These are phyloP conservation scores for Pyrenophora tritici-repentis DNA, from an alignment of 2,329 filamentous ascomycete genomes.

Conservation along the genomic window DNA sequence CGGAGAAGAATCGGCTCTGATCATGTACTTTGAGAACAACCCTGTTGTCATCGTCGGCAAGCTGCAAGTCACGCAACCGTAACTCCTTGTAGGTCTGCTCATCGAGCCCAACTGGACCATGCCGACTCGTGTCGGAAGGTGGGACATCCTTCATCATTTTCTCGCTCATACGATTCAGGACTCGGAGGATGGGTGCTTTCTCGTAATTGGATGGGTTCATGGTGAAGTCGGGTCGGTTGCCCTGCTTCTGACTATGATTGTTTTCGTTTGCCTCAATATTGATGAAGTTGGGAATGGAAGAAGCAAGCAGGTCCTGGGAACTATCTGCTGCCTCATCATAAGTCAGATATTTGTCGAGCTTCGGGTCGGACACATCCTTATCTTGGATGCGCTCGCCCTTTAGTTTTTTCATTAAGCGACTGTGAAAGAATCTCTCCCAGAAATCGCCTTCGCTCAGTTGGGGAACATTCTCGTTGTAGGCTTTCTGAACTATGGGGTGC, in stretches of 20 bases:
- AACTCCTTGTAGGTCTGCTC: constrained; percentile 76
- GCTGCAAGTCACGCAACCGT: constrained; percentile 77
- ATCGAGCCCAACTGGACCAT: constrained; percentile 68
- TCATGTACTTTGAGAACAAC: constrained; percentile 88
- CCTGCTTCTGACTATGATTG: constrained; percentile 83
- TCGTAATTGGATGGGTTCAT: constrained; percentile 78
- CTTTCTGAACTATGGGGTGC: constrained; percentile 84
- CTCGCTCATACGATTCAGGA: constrained; percentile 86
- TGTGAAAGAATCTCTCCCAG: constrained; percentile 94
- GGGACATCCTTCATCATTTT: constrained; percentile 90
- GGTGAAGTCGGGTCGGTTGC: constrained; percentile 86
- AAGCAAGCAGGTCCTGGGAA: constrained; percentile 54
- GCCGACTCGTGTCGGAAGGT: constrained; percentile 72
- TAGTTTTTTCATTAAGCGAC: constrained; percentile 85
- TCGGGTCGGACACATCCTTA: constrained; percentile 73
- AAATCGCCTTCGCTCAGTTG: constrained; percentile 80
- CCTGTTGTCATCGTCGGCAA: constrained; percentile 72
- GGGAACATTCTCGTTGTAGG: constrained; percentile 87
- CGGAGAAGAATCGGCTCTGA: constrained; percentile 79
- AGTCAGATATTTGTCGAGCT: constrained; percentile 86
- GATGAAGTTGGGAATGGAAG: constrained; percentile 83
- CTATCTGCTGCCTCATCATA: constrained; percentile 64
- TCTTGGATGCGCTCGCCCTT: constrained; percentile 86
- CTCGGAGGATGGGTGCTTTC: constrained; percentile 86
- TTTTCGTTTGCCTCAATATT: constrained; percentile 94